Conservation (phyloP, 352 stramenopile genomes). For the Phytophthora colocasiae region DNA sequence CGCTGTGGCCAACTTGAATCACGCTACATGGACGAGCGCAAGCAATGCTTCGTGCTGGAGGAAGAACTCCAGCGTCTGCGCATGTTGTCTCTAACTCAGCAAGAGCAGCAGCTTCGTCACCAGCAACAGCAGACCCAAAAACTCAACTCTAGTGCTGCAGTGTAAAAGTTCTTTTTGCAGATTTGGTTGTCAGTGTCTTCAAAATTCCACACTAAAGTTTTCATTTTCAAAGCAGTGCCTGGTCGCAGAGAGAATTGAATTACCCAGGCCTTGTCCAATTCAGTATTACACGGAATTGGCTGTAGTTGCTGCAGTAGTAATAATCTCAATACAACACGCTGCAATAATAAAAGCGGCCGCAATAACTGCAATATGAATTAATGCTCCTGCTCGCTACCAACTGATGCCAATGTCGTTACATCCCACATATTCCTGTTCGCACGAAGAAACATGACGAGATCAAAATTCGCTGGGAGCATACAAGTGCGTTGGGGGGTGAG, state of each 20-base stretch:
- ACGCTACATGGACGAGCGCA: slow-evolving; percentile 76
- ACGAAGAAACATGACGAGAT: too few relatives aligned
- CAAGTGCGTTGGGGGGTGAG: too few relatives aligned
- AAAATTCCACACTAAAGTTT: slow-evolving; percentile 19
- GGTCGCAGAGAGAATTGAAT: slow-evolving; percentile 3
- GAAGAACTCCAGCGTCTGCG: slow-evolving; percentile 70
- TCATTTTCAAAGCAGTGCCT: slow-evolving; percentile 20
- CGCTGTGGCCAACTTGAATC: slow-evolving; percentile 66
- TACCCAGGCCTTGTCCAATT: too few relatives aligned
- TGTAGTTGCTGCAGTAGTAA: too few relatives aligned
- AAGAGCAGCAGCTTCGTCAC: slow-evolving; percentile 45
- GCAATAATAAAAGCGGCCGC: too few relatives aligned
- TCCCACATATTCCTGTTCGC: too few relatives aligned
- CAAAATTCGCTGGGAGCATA: too few relatives aligned
- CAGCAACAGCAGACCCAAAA: slow-evolving; percentile 27
- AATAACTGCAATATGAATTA: too few relatives aligned
- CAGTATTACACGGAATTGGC: too few relatives aligned
- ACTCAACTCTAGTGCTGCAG: slow-evolving; percentile 10
- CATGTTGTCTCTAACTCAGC: slow-evolving; percentile 53
- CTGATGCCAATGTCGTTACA: too few relatives aligned
- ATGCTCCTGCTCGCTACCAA: too few relatives aligned
- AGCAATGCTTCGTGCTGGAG: slow-evolving; percentile 64
- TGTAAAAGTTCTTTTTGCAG: slow-evolving; percentile 25
- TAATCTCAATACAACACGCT: too few relatives aligned
- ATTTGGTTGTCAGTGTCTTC: slow-evolving; percentile 2